These are phyloP conservation scores for Tuctoria greenei DNA, from an alignment of 176 grass and related monocot genomes.

Conservation along the genomic window DNA sequence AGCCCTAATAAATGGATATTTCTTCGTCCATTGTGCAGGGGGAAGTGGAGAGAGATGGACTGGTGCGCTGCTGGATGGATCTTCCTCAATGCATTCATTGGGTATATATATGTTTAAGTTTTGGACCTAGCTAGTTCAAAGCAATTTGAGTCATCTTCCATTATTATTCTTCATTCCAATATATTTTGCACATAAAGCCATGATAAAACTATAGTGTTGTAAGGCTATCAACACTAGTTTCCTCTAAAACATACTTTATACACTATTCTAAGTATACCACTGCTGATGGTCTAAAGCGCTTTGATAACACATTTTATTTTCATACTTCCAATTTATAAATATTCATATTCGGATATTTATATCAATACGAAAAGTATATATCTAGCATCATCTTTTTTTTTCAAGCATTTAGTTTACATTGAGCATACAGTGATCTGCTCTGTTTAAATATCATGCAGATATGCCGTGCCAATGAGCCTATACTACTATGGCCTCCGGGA, in stretches of 20 bases:
- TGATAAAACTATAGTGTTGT: no score
- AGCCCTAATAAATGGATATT: not conserved
- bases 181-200: not conserved
- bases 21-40: conserved; percentile 17
- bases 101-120: conserved; percentile 25
- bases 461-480: conserved; percentile 50
- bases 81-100: conserved; percentile 59
- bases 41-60: conserved; percentile 46
- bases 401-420: no score
- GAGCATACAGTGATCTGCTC: not conserved
- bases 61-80: conserved; percentile 47
- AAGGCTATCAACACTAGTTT: no score
- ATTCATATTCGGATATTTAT: not conserved
- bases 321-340: not conserved
- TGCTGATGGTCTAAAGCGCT: no score
- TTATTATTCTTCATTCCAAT: not conserved
- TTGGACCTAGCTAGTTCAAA: not conserved
- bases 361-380: not conserved
- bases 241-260: no score
- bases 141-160: not conserved
- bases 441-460: conserved; percentile 24
- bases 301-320: no score
- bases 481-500: conserved; percentile 57
- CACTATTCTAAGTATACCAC: no score
- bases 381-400: not conserved